Evolutionary conservation across 139 green algal species (phyloP).

Genomic region (Gonium pectorale): DNA sequence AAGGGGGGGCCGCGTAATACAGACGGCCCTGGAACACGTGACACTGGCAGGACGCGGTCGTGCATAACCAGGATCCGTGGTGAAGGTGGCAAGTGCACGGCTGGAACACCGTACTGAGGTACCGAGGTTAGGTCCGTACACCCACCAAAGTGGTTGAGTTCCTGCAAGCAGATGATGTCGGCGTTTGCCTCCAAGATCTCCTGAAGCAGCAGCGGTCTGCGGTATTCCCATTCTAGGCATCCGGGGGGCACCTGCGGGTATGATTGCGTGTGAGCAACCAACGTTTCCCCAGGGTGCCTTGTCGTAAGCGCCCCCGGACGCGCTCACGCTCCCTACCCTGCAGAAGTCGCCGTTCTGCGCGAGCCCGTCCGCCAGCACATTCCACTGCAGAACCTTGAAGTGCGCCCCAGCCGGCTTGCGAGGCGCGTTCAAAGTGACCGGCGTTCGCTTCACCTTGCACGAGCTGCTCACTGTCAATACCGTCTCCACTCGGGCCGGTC

Average conservation of each 20-base stretch:
- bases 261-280: no score
- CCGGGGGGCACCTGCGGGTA: slow-evolving; percentile 33
- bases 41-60: no score
- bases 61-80: no score
- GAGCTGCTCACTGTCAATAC: no score
- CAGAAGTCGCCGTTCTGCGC: slow-evolving; percentile 78
- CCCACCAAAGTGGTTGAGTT: slow-evolving; percentile 71
- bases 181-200: slow-evolving; percentile 64
- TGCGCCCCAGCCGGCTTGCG: neutral
- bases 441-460: slow-evolving; percentile 30
- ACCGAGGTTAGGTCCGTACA: no score
- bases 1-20: no score
- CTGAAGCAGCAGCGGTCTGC: slow-evolving; percentile 60
- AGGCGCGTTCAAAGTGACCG: slow-evolving; percentile 12
- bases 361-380: slow-evolving; percentile 78
- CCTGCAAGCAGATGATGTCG: slow-evolving; percentile 76
- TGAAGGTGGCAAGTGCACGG: no score
- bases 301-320: no score
- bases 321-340: slow-evolving; percentile 54
- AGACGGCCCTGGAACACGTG: no score
- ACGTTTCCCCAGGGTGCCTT: no score
- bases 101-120: no score
- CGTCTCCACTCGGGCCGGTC: no score
- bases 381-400: slow-evolving; percentile 72
- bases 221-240: slow-evolving; percentile 62